These are phyloP conservation scores for Panaeolus papilionaceus DNA, from an alignment of 768 basidiomycete genomes.

Conservation along the genomic window DNA sequence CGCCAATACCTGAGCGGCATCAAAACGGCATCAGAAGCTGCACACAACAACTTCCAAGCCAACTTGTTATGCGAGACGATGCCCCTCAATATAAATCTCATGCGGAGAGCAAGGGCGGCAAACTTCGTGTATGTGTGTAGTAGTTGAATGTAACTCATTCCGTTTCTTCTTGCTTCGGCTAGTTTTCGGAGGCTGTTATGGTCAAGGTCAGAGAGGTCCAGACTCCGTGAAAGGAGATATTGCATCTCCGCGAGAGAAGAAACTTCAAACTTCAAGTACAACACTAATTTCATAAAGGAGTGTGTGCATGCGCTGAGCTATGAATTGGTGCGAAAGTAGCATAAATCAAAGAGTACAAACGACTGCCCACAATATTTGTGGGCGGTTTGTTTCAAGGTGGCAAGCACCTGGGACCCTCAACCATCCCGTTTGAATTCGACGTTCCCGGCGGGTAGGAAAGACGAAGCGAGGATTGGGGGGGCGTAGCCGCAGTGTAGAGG, in stretches of 20 bases:
- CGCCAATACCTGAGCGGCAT: background rate
- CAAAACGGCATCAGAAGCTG: background rate
- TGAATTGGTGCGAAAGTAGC: too few species aligned
- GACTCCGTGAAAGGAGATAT: background rate
- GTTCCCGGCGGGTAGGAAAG: background rate
- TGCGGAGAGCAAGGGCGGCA: background rate
- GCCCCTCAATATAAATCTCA: background rate
- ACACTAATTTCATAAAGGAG: too few species aligned
- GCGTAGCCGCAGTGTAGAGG: background rate
- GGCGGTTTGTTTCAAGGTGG: too few species aligned
- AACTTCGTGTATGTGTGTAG: background rate
- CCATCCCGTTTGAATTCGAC: background rate
- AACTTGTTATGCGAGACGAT: background rate
- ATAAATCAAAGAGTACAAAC: too few species aligned
- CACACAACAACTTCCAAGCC: background rate
- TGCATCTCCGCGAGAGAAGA: background rate
- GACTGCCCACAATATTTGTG: too few species aligned
- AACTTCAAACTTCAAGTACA: too few species aligned
- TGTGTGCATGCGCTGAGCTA: too few species aligned
- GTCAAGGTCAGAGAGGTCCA: slow-evolving; percentile 1
- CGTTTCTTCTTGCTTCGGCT: background rate
- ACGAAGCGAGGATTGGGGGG: background rate
- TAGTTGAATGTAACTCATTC: background rate
- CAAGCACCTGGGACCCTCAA: too few species aligned
- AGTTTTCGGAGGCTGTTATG: background rate